Percentiles rank a stretch among this genome's conserved stretches.
These are phyloP conservation scores for Malassezia sp. DNA, from an alignment of 1,284 basidiomycete genomes.

Conservation along the genomic window DNA sequence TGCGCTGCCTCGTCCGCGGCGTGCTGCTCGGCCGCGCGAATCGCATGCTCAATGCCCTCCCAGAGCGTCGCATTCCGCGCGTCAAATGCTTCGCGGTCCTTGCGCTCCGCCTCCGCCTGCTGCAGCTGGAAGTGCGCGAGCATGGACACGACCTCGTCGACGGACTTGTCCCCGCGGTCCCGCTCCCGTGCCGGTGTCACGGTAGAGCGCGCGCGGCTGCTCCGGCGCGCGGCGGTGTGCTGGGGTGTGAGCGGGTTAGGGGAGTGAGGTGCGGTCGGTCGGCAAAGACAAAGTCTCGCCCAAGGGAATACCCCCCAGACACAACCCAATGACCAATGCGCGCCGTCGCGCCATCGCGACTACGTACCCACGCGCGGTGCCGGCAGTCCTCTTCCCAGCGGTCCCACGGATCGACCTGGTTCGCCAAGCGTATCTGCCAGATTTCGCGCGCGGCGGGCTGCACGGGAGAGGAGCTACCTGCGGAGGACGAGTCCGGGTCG, in stretches of 20 bases:
- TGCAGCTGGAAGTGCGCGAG: constrained; percentile 30
- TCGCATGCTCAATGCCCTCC: constrained; percentile 37
- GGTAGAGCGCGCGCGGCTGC: not conserved
- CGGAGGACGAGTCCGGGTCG: not conserved
- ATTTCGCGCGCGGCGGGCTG: constrained; percentile 1
- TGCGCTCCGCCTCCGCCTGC: constrained; percentile 24
- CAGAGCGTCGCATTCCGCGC: constrained; percentile 34
- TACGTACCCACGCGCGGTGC: constrained; percentile 7
- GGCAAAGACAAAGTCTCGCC: too few species aligned
- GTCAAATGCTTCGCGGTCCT: constrained; percentile 32
- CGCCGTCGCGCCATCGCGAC: too few species aligned
- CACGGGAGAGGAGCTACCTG: too few species aligned
- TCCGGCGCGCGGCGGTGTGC: not conserved
- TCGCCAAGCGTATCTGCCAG: constrained; percentile 5
- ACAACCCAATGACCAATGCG: too few species aligned
- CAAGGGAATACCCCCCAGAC: too few species aligned
- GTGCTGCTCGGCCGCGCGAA: constrained; percentile 30
- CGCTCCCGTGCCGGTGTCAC: not conserved
- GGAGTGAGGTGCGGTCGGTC: too few species aligned
- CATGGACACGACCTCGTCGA: constrained; percentile 29
- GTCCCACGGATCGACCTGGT: constrained; percentile 16
- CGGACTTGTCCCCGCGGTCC: constrained; percentile 4
- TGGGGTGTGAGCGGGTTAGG: too few species aligned
- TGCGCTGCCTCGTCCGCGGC: constrained; percentile 29
- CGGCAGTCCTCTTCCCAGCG: constrained; percentile 11